Base-by-base conservation (phyloP, 2,329 filamentous ascomycete species). In the Ascochyta rabiei region DNA sequence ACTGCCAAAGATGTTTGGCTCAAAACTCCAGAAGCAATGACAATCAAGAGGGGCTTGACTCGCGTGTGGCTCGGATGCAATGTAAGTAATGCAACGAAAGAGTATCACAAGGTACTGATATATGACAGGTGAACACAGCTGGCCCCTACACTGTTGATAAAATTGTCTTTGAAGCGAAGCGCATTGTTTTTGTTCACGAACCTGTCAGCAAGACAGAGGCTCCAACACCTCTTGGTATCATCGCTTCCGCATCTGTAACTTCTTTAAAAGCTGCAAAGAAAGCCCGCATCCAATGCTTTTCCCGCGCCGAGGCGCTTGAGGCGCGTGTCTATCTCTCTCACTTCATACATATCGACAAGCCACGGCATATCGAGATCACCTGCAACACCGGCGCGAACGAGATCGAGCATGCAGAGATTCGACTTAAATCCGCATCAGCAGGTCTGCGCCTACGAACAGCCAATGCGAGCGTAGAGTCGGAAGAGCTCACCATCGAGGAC, bases 121-220 rank as follows among this genome's bases (percentile, higher is more conserved):
- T 6, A 2, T 19, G 1, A 8, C 34, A 89, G 85, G 78, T 84
- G 15, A 83, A 86, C 30, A 84, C 90, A 3, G 85, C 88, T 19
- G 92, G 92, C 1, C 84, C 83, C 23, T 97, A 91, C 67, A 83
- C 86, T 53, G 83, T 95, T 39, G 89, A 92, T 63, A 86, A 87
- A 60, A 79, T 96, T 33, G 81, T 85, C 13, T 74, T 97, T 21
- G 76, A 80, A 21, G 81, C 84, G 6, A 84, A 80, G 40, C 90
- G 89, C 39, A 77, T 93, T 2, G 74, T 81, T 21, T 82, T 93
- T 26, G 79, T 85, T 37, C 86, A 89, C 62, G 88, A 91, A 48
- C 81, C 86, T 2, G 81, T 86, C 47, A 70, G 76, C 3, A 80
- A 79, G 30, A 77, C 82, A n/a, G 71, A 81, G 8, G 65, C 76